These are phyloP conservation scores for Komagataella pastoris DNA, from an alignment of 805 yeast genomes.

Conservation along the genomic window DNA sequence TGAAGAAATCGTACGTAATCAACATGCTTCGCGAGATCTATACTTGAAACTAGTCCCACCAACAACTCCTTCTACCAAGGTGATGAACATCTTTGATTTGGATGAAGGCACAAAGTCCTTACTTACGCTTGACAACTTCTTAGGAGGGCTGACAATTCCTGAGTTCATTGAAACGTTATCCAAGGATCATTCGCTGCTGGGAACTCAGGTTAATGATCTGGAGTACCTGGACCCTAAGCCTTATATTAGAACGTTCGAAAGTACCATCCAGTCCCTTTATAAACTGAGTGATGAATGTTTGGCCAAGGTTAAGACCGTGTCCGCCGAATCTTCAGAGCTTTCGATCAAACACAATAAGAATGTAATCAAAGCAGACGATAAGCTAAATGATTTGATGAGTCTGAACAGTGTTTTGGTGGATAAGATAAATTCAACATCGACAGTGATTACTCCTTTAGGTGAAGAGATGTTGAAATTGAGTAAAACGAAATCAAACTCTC, in stretches of 20 bases:
- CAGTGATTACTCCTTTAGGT: conserved; percentile 56
- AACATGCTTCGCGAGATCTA: not conserved
- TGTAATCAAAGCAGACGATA: conserved; percentile 25
- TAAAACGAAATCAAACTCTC: conserved; percentile 59
- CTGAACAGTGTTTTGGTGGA: conserved; percentile 22
- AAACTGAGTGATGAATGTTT: conserved; percentile 44
- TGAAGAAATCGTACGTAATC: not conserved
- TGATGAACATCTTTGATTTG: conserved; percentile 1
- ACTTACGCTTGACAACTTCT: conserved; percentile 46
- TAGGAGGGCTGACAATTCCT: conserved; percentile 57
- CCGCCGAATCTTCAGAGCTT: conserved; percentile 10
- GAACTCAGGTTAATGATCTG: conserved; percentile 34
- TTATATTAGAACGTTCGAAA: conserved; percentile 84
- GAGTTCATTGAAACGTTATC: conserved; percentile 75
- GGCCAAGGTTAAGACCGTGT: conserved; percentile 11
- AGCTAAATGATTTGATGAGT: conserved; percentile 18
- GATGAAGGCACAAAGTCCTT: conserved; percentile 49
- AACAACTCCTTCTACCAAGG: not conserved
- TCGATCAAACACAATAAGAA: conserved; percentile 59
- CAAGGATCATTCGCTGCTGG: conserved; percentile 44
- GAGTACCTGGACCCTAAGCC: conserved; percentile 82
- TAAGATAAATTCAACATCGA: conserved; percentile 41
- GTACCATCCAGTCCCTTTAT: conserved; percentile 62
- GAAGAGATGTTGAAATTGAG: conserved; percentile 55
- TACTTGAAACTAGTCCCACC: not conserved